Base-by-base conservation (phyloP, 257 asterid genomes). In the Marsdenia floribunda region DNA sequence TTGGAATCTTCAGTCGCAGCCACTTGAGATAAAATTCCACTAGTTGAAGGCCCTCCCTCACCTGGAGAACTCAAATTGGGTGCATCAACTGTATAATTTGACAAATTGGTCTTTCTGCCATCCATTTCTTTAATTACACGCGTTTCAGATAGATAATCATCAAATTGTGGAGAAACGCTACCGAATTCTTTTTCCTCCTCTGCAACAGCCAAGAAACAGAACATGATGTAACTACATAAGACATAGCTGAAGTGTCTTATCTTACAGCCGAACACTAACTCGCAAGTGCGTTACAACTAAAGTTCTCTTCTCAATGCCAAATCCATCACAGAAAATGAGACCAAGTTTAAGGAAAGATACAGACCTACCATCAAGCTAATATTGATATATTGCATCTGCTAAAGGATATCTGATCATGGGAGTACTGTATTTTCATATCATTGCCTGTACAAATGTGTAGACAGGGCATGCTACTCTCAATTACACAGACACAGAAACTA, bases 111-210 rank as follows among this genome's bases (percentile, higher is more conserved):
- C 42, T 77, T 81, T 42, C 10, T 71, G 75, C 24, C 73, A 64
- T 26, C 68, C 68, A 44, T 58, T 55, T 73, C 82, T 72, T 79
- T 69, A 72, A 66, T 24, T 38, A 38, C 49, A 33, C 59, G 26
- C 54, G 84, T 82, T 67, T 82, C 82, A 68, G 71, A 49, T 21
- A 73, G 68, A 67, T 60, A 37, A 63, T 64, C 72, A 58, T 82
- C 90, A 73, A 86, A 80, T 75, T 87, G 84, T 8, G 87, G 90
- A 60, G 96, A 90, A 75, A 33, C 69, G 49, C 10, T 2, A 42
- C 83, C 96, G 24, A 0, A 22, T 55, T 35, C 5, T 61, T 85
- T 76, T 80, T 90, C 94, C 78, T 83, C 91, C 75, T 83, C 94
- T 90, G 84, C 68, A 78, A 84, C 73, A 71, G 75, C 46, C 6